Evolutionary conservation across 2,329 filamentous ascomycete species (phyloP).

Genomic region (Xylaria sp.): DNA sequence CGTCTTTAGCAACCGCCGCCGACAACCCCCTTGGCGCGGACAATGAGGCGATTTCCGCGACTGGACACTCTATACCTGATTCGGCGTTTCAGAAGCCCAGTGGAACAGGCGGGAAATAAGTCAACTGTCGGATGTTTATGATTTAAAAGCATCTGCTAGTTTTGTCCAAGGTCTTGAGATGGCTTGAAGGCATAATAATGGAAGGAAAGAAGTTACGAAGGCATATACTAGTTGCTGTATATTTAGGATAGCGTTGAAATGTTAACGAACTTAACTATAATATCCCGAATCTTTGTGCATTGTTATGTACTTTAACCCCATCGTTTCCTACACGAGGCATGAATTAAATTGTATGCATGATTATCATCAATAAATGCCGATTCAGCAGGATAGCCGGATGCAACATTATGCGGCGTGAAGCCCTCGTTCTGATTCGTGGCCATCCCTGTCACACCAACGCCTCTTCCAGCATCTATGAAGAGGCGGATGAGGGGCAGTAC

Average conservation of each 20-base stretch:
- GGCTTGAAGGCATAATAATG: too few relatives aligned
- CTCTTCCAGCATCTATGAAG: neutral
- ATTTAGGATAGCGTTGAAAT: too few relatives aligned
- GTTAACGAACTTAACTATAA: too few relatives aligned
- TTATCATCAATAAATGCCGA: too few relatives aligned
- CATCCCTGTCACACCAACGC: neutral
- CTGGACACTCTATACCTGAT: slow-evolving; percentile 30
- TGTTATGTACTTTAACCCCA: too few relatives aligned
- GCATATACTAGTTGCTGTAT: neutral
- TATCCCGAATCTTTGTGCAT: too few relatives aligned
- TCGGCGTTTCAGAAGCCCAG: slow-evolving; percentile 27
- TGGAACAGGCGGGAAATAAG: slow-evolving; percentile 33
- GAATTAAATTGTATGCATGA: too few relatives aligned
- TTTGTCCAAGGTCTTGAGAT: neutral
- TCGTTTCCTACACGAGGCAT: too few relatives aligned
- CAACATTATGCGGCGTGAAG: neutral
- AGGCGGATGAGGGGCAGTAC: neutral
- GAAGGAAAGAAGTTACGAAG: neutral
- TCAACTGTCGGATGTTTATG: neutral
- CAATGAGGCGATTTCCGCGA: slow-evolving; percentile 32
- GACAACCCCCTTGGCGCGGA: slow-evolving; percentile 33
- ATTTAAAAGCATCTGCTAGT: neutral
- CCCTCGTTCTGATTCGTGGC: neutral
- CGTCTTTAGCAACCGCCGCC: slow-evolving; percentile 33
- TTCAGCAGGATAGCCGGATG: too few relatives aligned